These are phyloP conservation scores for Ophidiomyces ophidiicola DNA, from an alignment of 2,329 filamentous ascomycete species.

Conservation along the genomic window DNA sequence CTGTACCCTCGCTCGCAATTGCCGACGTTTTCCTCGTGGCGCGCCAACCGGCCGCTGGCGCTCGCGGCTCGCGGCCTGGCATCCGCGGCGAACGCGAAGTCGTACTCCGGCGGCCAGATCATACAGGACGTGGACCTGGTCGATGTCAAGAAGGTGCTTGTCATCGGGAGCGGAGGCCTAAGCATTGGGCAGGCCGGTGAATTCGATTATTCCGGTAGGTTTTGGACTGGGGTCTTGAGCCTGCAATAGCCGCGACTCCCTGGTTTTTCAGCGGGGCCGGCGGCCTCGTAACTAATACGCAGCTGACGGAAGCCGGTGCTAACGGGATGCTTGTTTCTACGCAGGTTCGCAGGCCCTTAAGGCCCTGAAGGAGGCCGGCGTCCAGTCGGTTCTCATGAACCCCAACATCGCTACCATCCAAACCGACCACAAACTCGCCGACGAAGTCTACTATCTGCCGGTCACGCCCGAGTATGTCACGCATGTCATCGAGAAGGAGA, in stretches of 20 bases:
- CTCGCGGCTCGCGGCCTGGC: conserved; percentile 29
- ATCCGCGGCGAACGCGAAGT: conserved; percentile 62
- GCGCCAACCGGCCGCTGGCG: conserved; percentile 34
- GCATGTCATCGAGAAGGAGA: conserved; percentile 92
- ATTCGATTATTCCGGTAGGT: conserved; percentile 93
- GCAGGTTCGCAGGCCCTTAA: conserved; percentile 90
- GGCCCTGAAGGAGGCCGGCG: conserved; percentile 88
- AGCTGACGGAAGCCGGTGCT: background rate
- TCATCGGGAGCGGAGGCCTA: conserved; percentile 89
- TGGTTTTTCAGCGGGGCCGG: too few species aligned
- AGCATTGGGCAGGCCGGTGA: conserved; percentile 96
- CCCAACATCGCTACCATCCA: conserved; percentile 98
- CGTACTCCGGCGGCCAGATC: conserved; percentile 78
- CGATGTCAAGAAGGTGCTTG: conserved; percentile 90
- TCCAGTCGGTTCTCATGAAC: conserved; percentile 86
- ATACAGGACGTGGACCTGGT: conserved; percentile 68
- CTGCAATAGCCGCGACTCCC: conserved; percentile 8
- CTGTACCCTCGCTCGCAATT: conserved; percentile 26
- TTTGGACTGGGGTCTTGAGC: conserved; percentile 10
- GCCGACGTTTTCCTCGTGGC: conserved; percentile 27
- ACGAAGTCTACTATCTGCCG: conserved; percentile 96
- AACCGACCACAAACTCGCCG: conserved; percentile 88
- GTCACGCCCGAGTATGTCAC: conserved; percentile 96
- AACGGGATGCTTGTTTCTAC: background rate
- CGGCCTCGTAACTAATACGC: too few species aligned